Base-by-base conservation (phyloP, 306 rosid species). In the Aeschynomene evenia region DNA sequence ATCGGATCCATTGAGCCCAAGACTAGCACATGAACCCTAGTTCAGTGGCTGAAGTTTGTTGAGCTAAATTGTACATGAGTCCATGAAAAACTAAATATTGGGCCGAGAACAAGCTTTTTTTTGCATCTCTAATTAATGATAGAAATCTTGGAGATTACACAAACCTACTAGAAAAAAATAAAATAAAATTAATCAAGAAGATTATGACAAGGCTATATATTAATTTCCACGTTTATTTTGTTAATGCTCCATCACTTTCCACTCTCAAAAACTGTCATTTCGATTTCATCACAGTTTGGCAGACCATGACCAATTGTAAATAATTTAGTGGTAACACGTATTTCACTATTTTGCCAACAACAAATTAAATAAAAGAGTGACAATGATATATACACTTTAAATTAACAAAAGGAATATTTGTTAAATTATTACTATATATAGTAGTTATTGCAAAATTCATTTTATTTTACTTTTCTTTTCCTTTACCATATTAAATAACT, bases 231-330 rank as follows among this genome's bases (percentile, higher is more conserved):
- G 75, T 67, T 58, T 66, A 13, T 12, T 36, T 21, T 24, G 48
- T 45, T 53, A 9, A 15, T 19, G 0, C 12, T 68, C 70, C 37
- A 20, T 76, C 80, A 68, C 55, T 76, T 62, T 59, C 80, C 12
- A 23, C 39, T 60, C 57, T 49, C 24, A 67, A 37, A n/a, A 24
- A 36, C 13, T 26, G 43, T 16, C 70, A 68, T 58, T 46, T 75
- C 70, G 68, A 68, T 50, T 76, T 68, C 75, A 19, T 59, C 54
- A 14, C 57, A 60, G 31, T 76, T 51, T 68, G 80, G 49, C 57
- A 49, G 70, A 75, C 21, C 22, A 16, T 51, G 64, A 76, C 75
- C 59, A n/a, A 10, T n/a, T 29, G 29, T 43, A 43, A 57, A 57
- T 57, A 43, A 57, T 26, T n/a, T 28, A 31, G 3, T 14, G n/a